Percentiles rank a stretch among this genome's conserved stretches.
Evolutionary conservation across 768 basidiomycete species (phyloP).

Genomic region (Chalciporus pseudorubinellus): DNA sequence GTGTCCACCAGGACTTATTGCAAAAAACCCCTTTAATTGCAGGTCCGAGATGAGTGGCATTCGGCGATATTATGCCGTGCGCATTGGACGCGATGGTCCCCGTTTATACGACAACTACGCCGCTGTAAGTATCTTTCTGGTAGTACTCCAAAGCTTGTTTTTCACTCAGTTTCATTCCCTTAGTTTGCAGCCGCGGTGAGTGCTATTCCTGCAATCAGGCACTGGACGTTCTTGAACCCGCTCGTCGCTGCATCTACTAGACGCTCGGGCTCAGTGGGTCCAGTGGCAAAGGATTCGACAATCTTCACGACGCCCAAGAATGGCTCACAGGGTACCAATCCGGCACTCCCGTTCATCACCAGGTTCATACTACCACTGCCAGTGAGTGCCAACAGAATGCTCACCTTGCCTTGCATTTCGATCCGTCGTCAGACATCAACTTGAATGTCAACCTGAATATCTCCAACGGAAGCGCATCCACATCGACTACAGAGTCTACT

Average conservation of each 20-base stretch:
- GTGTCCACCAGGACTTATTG: background rate
- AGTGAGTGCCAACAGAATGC: background rate
- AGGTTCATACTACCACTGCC: background rate
- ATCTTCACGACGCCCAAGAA: constrained; percentile 22
- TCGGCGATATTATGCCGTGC: constrained; percentile 36
- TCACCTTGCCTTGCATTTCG: background rate
- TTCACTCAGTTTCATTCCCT: background rate
- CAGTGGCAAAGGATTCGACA: constrained; percentile 34
- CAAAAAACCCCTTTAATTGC: background rate
- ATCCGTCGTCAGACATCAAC: constrained; percentile 18
- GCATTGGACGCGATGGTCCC: constrained; percentile 33
- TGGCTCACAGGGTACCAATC: constrained; percentile 23
- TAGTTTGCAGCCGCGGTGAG: constrained; percentile 28
- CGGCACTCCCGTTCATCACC: constrained; percentile 10
- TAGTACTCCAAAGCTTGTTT: background rate
- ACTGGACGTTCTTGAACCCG: background rate
- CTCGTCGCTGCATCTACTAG: constrained; percentile 9
- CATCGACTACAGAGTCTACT: constrained; percentile 6
- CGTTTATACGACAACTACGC: constrained; percentile 29
- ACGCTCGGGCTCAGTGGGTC: constrained; percentile 30
- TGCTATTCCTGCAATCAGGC: background rate
- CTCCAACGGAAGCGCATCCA: background rate
- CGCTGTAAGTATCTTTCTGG: constrained; percentile 22
- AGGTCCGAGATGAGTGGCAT: constrained; percentile 7
- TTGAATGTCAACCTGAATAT: constrained; percentile 22